These are phyloP conservation scores for Polytrichum formosum DNA, from an alignment of 225 moss, liverwort and hornwort genomes.

Conservation along the genomic window DNA sequence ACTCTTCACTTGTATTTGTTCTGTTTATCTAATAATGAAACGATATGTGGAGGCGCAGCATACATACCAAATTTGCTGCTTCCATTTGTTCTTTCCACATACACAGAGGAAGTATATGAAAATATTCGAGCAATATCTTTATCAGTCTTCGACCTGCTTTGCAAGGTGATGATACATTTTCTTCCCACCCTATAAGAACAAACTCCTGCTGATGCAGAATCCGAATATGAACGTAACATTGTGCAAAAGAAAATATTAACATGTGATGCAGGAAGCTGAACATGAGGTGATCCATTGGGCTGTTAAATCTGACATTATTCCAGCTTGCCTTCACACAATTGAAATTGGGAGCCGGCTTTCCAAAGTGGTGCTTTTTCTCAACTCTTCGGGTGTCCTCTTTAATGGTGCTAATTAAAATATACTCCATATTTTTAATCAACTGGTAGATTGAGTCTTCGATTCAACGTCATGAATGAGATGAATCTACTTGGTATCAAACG, in stretches of 20 bases:
- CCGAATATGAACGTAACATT: background rate
- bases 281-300: constrained; percentile 73
- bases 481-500: too few relatives aligned
- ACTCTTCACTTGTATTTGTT: too few relatives aligned
- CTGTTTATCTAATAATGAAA: too few relatives aligned
- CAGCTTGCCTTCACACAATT: constrained; percentile 63
- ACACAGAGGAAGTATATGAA: constrained; percentile 82
- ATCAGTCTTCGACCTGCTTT: constrained; percentile 79
- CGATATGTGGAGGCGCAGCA: constrained; percentile 34
- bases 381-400: background rate
- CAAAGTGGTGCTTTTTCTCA: constrained; percentile 62
- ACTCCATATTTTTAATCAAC: too few relatives aligned
- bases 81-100: constrained; percentile 74
- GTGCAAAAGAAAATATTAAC: constrained; percentile 1
- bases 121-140: constrained; percentile 75
- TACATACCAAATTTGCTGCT: constrained; percentile 67
- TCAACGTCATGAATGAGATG: too few relatives aligned
- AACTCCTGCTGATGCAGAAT: background rate
- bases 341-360: constrained; percentile 89
- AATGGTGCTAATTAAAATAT: too few relatives aligned
- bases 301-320: constrained; percentile 59
- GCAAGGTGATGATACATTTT: constrained; percentile 58
- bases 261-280: constrained; percentile 51
- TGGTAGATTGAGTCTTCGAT: too few relatives aligned
- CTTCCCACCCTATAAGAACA: too few relatives aligned